A percentile compares a stretch with the other conserved stretches of the same genome.
Evolutionary conservation across 768 basidiomycete genomes (phyloP).

Genomic region (Sporobolomyces phaffii): DNA sequence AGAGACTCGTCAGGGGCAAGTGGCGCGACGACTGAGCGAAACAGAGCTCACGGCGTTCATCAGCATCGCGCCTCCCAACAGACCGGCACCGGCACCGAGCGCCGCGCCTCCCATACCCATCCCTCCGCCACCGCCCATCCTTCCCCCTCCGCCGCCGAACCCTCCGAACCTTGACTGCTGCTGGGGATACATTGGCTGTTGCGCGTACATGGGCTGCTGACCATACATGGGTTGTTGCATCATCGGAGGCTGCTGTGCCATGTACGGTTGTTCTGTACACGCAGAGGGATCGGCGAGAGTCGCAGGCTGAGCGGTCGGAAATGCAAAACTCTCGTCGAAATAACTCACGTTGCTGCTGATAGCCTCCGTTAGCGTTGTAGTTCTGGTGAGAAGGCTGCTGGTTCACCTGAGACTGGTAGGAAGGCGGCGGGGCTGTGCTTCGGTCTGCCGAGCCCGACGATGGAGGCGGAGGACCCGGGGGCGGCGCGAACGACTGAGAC

Average conservation of each 20-base stretch:
- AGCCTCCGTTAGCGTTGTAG: neutral
- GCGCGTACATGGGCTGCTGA: neutral
- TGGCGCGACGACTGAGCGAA: too few relatives aligned
- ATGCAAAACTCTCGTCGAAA: neutral
- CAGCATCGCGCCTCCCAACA: constrained; percentile 16
- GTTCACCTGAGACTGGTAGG: neutral
- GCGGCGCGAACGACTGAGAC: constrained; percentile 18
- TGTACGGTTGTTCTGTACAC: too few relatives aligned
- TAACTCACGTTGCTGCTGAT: neutral
- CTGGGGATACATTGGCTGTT: neutral
- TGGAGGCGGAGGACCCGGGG: constrained; percentile 22
- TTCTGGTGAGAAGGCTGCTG: neutral
- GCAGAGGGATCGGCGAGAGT: too few relatives aligned
- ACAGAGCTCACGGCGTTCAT: neutral
- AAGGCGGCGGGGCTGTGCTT: neutral
- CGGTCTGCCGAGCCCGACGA: neutral
- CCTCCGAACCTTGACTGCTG: neutral
- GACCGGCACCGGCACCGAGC: constrained; percentile 19
- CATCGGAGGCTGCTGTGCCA: neutral
- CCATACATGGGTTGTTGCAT: constrained; percentile 5
- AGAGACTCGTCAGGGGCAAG: neutral
- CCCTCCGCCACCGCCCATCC: constrained; percentile 7
- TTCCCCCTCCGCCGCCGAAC: neutral
- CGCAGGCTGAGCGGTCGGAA: too few relatives aligned
- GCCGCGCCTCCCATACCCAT: constrained; percentile 1